Evolutionary conservation across 75 land plant species (phyloP), one percentile per base, ranked within the genome.

Genomic region (Selaginella tamariscina): DNA sequence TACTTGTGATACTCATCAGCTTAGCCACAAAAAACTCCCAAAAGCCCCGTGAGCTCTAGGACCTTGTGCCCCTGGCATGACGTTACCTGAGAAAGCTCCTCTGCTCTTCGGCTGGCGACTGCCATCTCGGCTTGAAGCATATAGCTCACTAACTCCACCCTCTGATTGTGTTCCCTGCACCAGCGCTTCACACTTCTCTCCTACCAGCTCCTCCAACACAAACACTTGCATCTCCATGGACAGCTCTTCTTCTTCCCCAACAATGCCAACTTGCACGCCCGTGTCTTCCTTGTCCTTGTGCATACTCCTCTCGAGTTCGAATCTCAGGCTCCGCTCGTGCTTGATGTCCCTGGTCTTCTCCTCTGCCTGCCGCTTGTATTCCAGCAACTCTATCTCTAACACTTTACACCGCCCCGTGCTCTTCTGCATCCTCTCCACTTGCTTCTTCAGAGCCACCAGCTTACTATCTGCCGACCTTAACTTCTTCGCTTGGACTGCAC

Each of bases 371-470:
- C 23, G 62, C 23, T 59, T 59, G 21, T 59, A 23, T 8, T 23
- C 24, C 8, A 27, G 26, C 23, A 59, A n/a, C 26, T 23, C 18
- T 59, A 23, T 21, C 62, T 59, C 62, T 59, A 23, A 5, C 62
- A 59, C 9, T 9, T 26, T 59, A n/a, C 5, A 9, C 62, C 23
- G 62, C 18, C 8, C 62, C 9, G 21, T 2, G 26, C 62, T 26
- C 8, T 9, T 2, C 62, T n/a, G 8, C n/a, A 59, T 8, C 26
- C 62, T 5, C 21, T 8, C 2, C 26, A 59, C 24, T 2, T 59
- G 62, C 62, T 59, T 59, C 62, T 59, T 59, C 8, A 59, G 62
- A 2, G 8, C 62, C 23, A 23, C 62, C 26, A 59, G 9, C 62
- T n/a, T 59, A 5, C 26, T 21, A 2, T 59, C 62, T 9, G 62